Evolutionary conservation across 163 green algal species (phyloP).

Genomic region (Chloromonas sp.): DNA sequence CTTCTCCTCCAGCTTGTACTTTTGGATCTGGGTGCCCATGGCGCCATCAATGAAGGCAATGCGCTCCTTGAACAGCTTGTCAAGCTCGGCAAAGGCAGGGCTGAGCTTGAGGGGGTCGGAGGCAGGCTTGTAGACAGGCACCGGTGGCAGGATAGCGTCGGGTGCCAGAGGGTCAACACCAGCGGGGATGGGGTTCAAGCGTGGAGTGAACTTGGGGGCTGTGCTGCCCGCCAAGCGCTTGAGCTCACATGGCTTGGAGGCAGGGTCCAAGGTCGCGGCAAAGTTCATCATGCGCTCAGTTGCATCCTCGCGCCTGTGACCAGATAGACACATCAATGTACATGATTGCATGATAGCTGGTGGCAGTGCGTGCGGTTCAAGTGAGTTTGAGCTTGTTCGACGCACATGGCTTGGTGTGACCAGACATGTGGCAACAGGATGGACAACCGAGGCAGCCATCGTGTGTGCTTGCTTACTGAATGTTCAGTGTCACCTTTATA

Average conservation of each 20-base stretch:
- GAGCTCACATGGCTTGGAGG: slow-evolving; percentile 49
- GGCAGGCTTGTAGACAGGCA: slow-evolving; percentile 62
- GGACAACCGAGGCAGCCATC: too few species aligned
- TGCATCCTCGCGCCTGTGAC: slow-evolving; percentile 46
- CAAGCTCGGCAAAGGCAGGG: slow-evolving; percentile 42
- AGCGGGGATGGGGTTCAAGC: slow-evolving; percentile 52
- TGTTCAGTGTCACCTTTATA: too few species aligned
- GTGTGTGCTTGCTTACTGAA: too few species aligned
- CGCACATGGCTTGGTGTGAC: too few species aligned
- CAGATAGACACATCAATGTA: too few species aligned
- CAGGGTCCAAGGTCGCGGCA: slow-evolving; percentile 69
- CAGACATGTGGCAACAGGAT: too few species aligned
- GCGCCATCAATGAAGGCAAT: slow-evolving; percentile 96
- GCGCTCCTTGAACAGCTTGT: slow-evolving; percentile 50
- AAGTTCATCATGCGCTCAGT: slow-evolving; percentile 75
- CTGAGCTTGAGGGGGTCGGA: slow-evolving; percentile 45
- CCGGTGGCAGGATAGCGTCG: slow-evolving; percentile 36
- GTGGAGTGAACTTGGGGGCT: slow-evolving; percentile 29
- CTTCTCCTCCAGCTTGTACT: slow-evolving; percentile 80
- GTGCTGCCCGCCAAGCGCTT: background rate
- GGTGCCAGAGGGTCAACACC: slow-evolving; percentile 51
- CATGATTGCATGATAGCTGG: too few species aligned
- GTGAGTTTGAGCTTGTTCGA: too few species aligned
- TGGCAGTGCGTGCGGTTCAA: too few species aligned
- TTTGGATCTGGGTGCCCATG: slow-evolving; percentile 96